Evolutionary conservation across 1,284 basidiomycete species (phyloP).

Genomic region (Mrakiaceae sp.): DNA sequence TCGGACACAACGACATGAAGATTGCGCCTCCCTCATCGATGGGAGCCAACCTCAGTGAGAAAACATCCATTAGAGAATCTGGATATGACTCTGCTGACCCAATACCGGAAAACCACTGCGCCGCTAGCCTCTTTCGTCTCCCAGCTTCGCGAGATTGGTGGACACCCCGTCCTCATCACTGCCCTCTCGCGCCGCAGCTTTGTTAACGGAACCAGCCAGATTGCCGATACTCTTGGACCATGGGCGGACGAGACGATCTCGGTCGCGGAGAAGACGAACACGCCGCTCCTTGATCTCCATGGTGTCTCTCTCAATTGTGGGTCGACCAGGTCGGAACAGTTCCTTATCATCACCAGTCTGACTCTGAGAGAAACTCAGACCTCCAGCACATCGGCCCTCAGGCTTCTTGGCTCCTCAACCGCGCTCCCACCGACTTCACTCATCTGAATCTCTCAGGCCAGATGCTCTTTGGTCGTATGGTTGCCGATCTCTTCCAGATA

Average conservation of each 20-base stretch:
- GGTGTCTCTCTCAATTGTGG: slow-evolving; percentile 34
- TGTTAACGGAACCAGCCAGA: slow-evolving; percentile 30
- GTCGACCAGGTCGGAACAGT: too few species aligned
- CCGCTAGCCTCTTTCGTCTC: slow-evolving; percentile 32
- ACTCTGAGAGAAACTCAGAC: slow-evolving; percentile 17
- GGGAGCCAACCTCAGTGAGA: slow-evolving; percentile 34
- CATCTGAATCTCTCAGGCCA: slow-evolving; percentile 26
- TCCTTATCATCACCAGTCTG: too few species aligned
- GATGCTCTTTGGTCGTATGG: slow-evolving; percentile 12
- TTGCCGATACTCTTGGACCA: slow-evolving; percentile 36
- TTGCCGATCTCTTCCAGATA: slow-evolving; percentile 11
- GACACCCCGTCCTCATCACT: slow-evolving; percentile 39
- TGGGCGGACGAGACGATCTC: slow-evolving; percentile 40
- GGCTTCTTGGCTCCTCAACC: slow-evolving; percentile 38
- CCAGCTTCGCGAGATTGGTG: slow-evolving; percentile 35
- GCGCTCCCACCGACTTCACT: slow-evolving; percentile 36
- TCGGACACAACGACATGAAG: slow-evolving; percentile 42
- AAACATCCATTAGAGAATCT: too few species aligned
- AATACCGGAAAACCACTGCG: too few species aligned
- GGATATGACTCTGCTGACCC: too few species aligned
- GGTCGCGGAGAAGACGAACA: slow-evolving; percentile 34
- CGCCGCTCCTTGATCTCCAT: slow-evolving; percentile 39
- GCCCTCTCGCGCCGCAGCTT: slow-evolving; percentile 39
- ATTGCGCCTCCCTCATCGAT: slow-evolving; percentile 41
- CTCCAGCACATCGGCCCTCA: slow-evolving; percentile 38